Percentiles rank a stretch among this genome's conserved stretches.
These are phyloP conservation scores for Avicennia marina DNA, from an alignment of 257 asterid genomes.

Conservation along the genomic window DNA sequence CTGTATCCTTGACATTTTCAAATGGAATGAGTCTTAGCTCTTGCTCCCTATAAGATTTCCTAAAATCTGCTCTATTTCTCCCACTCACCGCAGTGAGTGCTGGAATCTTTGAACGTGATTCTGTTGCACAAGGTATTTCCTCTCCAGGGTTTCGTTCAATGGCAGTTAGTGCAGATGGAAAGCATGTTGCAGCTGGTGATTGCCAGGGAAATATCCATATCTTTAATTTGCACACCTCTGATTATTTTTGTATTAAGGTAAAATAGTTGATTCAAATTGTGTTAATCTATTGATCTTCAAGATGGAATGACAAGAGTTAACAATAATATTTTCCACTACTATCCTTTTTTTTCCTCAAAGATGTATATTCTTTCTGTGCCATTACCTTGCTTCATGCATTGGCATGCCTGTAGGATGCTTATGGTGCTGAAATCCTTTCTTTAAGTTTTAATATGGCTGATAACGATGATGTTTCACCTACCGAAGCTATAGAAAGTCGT, in stretches of 20 bases:
- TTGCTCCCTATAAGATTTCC: slow-evolving; percentile 3
- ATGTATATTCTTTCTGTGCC: background rate
- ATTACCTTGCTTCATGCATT: slow-evolving; percentile 10
- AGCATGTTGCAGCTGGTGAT: slow-evolving; percentile 72
- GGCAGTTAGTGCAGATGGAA: slow-evolving; percentile 71
- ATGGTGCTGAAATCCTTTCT: slow-evolving; percentile 56
- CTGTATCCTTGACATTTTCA: slow-evolving; percentile 14
- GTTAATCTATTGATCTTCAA: slow-evolving; percentile 16
- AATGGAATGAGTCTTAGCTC: slow-evolving; percentile 1
- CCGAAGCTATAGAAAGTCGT: slow-evolving; percentile 26
- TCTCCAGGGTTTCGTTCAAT: slow-evolving; percentile 55
- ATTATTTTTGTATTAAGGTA: slow-evolving; percentile 52
- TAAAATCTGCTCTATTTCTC: slow-evolving; percentile 14
- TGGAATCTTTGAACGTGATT: slow-evolving; percentile 62
- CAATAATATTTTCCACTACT: background rate
- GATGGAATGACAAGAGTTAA: slow-evolving; percentile 4
- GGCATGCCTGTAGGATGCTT: slow-evolving; percentile 50
- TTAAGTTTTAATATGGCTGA: slow-evolving; percentile 43
- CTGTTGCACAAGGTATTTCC: slow-evolving; percentile 41
- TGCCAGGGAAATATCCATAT: slow-evolving; percentile 61
- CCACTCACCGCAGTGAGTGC: slow-evolving; percentile 44
- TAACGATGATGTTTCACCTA: slow-evolving; percentile 22
- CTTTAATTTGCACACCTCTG: slow-evolving; percentile 42
- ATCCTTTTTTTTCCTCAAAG: background rate
- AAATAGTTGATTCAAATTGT: slow-evolving; percentile 7